These are phyloP conservation scores for Penicillium hesseltinei DNA, from an alignment of 2,329 filamentous ascomycete genomes.

Conservation along the genomic window DNA sequence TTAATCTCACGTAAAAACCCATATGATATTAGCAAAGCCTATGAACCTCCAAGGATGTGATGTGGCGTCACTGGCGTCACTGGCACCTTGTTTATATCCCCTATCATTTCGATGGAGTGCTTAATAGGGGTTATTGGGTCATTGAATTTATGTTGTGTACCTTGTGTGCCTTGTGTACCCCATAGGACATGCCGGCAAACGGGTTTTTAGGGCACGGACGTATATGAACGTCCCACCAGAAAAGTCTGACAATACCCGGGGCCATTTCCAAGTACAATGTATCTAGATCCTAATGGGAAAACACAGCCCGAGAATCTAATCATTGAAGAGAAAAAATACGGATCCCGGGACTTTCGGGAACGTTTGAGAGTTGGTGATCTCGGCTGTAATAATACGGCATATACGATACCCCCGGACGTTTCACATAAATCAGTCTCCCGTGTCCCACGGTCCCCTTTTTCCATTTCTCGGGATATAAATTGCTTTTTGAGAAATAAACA, in stretches of 20 bases:
- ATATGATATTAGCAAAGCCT: background rate
- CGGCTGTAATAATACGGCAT: slow-evolving; percentile 1
- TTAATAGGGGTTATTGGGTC: background rate
- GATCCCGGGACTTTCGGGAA: background rate
- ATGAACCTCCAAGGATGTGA: background rate
- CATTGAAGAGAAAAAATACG: no score
- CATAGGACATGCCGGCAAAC: background rate
- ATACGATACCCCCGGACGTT: background rate
- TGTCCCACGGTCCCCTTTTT: background rate
- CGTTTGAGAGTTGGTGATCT: background rate
- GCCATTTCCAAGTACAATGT: background rate
- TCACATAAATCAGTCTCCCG: slow-evolving; percentile 5
- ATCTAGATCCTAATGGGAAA: background rate
- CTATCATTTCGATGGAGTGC: background rate
- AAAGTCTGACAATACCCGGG: background rate
- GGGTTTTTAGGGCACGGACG: background rate
- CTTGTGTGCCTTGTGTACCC: background rate
- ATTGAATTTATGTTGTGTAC: background rate
- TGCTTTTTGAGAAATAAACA: background rate
- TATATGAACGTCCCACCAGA: background rate
- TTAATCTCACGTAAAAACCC: slow-evolving; percentile 5
- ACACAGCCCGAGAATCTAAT: background rate
- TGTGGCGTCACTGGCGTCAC: slow-evolving; percentile 1
- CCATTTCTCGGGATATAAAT: slow-evolving; percentile 4
- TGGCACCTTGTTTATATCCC: background rate